phyloP scores from a whole-genome alignment of 768 basidiomycete species.

The Lepiota brunneoincarnata region DNA sequence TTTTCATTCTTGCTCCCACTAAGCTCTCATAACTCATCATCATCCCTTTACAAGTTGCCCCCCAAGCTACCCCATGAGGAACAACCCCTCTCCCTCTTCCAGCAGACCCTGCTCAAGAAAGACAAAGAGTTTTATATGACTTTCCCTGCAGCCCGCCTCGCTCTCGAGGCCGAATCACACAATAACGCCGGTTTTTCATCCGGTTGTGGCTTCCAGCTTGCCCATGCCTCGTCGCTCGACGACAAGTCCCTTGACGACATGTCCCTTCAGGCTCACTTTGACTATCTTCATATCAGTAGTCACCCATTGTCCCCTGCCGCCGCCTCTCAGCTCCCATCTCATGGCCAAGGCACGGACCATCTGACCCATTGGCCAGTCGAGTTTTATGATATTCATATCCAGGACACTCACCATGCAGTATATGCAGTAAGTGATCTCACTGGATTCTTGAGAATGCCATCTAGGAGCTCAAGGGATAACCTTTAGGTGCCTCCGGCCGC shows the following conservation, averaged over 20 bases:
- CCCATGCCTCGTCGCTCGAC: neutral
- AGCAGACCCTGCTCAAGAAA: slow-evolving; percentile 31
- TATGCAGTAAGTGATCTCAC: neutral
- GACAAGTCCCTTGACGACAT: too few species aligned
- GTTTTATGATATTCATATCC: too few species aligned
- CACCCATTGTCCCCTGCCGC: neutral
- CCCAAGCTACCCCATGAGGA: too few species aligned
- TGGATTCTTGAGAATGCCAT: neutral
- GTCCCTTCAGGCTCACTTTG: too few species aligned
- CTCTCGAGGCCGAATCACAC: neutral
- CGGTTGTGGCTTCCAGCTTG: slow-evolving; percentile 1
- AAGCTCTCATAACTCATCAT: too few species aligned
- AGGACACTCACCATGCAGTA: neutral
- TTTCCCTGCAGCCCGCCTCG: slow-evolving; percentile 18
- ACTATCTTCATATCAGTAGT: neutral
- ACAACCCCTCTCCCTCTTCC: slow-evolving; percentile 18
- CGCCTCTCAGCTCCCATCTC: too few species aligned
- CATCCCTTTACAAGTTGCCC: too few species aligned
- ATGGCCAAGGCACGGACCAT: neutral
- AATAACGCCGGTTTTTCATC: neutral
- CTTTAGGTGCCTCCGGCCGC: too few species aligned
- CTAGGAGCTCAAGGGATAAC: neutral
- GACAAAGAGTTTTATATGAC: slow-evolving; percentile 36
- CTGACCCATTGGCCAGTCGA: neutral
- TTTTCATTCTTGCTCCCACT: neutral